Evolutionary conservation across 2,329 filamentous ascomycete species (phyloP).

Genomic region (Metarhizium brunneum): DNA sequence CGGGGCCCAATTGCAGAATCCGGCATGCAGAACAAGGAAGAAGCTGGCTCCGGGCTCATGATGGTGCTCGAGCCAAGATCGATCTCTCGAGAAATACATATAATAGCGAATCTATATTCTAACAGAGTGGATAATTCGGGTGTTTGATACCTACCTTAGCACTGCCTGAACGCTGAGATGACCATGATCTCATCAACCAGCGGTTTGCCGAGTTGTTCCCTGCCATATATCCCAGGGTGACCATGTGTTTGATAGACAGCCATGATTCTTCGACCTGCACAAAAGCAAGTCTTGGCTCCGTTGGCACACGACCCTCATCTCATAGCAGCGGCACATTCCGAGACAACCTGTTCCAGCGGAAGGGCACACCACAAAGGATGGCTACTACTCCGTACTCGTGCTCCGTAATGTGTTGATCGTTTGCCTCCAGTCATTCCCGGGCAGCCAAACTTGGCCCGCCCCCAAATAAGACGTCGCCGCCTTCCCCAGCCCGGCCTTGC

Average conservation of each 20-base stretch:
- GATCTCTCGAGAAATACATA: too few species aligned
- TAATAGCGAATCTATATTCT: too few species aligned
- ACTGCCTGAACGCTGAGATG: neutral
- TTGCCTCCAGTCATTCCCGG: too few species aligned
- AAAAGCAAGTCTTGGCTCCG: neutral
- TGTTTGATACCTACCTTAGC: too few species aligned
- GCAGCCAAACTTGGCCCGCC: neutral
- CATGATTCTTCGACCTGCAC: neutral
- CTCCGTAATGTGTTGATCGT: too few species aligned
- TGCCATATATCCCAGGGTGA: neutral
- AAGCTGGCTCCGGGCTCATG: neutral
- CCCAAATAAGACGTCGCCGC: neutral
- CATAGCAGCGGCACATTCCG: neutral
- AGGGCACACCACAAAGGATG: neutral
- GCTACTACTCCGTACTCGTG: too few species aligned
- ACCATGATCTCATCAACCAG: neutral
- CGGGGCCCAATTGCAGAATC: too few species aligned
- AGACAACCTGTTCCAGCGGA: neutral
- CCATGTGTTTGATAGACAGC: neutral
- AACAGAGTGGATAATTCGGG: too few species aligned
- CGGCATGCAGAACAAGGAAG: too few species aligned
- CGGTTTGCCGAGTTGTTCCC: neutral
- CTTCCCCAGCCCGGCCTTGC: neutral
- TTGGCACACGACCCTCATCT: neutral
- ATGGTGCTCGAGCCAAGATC: neutral